Evolutionary conservation across 2,329 filamentous ascomycete species (phyloP).

Genomic region (Juglanconis oblonga): DNA sequence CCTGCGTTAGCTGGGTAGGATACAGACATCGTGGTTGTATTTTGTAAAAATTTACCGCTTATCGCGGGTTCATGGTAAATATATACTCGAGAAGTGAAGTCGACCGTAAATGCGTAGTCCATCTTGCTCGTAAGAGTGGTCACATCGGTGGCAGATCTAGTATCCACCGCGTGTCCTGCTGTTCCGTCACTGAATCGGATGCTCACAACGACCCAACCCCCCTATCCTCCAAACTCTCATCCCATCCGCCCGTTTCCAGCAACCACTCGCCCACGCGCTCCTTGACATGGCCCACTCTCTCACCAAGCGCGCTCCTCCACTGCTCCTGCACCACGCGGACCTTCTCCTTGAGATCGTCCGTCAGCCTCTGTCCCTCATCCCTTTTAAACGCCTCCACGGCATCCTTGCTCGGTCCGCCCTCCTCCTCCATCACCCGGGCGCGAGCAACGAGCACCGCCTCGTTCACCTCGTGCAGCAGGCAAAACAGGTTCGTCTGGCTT

Average conservation of each 20-base stretch:
- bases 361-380: conserved; percentile 70
- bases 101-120: not conserved
- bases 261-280: conserved; percentile 72
- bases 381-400: conserved; percentile 54
- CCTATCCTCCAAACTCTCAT: conserved; percentile 66
- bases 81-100: conserved; percentile 6
- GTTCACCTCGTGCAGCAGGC: conserved; percentile 86
- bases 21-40: too few species aligned
- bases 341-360: conserved; percentile 88
- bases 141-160: not conserved
- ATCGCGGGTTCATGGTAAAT: not conserved
- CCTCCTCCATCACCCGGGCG: conserved; percentile 64
- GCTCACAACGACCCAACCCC: conserved; percentile 38
- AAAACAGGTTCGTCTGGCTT: conserved; percentile 85
- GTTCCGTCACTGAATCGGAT: not conserved
- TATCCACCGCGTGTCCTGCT: not conserved
- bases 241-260: conserved; percentile 80
- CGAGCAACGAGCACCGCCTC: conserved; percentile 71
- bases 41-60: not conserved
- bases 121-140: not conserved
- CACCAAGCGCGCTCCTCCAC: conserved; percentile 84
- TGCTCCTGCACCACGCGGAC: conserved; percentile 87
- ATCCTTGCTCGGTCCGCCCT: conserved; percentile 43
- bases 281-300: conserved; percentile 70
- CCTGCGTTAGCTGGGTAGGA: too few species aligned